A percentile compares a stretch with the other conserved stretches of the same genome.
These are phyloP conservation scores for Backusella liffmaniae DNA, from an alignment of 192 early-diverging fungal genomes.

Conservation along the genomic window DNA sequence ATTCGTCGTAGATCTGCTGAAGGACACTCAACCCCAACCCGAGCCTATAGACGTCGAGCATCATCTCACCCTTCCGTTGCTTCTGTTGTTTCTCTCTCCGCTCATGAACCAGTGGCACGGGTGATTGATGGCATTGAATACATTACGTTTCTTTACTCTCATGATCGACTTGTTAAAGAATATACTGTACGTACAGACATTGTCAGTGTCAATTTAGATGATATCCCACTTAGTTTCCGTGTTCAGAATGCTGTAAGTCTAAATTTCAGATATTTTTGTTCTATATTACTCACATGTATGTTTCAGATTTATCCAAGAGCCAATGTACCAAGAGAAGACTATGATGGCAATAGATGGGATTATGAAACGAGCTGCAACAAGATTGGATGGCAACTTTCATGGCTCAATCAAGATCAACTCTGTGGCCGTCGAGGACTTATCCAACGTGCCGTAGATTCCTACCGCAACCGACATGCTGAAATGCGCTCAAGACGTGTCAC, in stretches of 20 bases:
- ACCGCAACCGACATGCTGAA: constrained; percentile 58
- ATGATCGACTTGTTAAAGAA: constrained; percentile 27
- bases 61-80: constrained; percentile 27
- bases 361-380: constrained; percentile 76
- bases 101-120: constrained; percentile 24
- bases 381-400: constrained; percentile 71
- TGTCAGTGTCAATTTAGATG: constrained; percentile 16
- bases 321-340: constrained; percentile 39
- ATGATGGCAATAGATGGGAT: constrained; percentile 71
- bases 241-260: constrained; percentile 26
- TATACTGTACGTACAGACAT: constrained; percentile 34
- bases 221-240: constrained; percentile 15
- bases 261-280: background rate
- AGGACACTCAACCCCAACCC: background rate
- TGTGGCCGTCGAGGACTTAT: constrained; percentile 64
- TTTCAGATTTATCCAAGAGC: constrained; percentile 71
- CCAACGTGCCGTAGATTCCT: constrained; percentile 77
- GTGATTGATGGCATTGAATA: constrained; percentile 26
- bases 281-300: background rate
- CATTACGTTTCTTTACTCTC: constrained; percentile 31
- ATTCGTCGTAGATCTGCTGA: background rate
- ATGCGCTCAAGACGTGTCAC: constrained; percentile 63
- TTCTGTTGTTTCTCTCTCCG: constrained; percentile 26
- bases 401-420: constrained; percentile 60
- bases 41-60: constrained; percentile 5